phyloP scores from a whole-genome alignment of 1,284 basidiomycete species.

The Sanghuangporus sanghuang region DNA sequence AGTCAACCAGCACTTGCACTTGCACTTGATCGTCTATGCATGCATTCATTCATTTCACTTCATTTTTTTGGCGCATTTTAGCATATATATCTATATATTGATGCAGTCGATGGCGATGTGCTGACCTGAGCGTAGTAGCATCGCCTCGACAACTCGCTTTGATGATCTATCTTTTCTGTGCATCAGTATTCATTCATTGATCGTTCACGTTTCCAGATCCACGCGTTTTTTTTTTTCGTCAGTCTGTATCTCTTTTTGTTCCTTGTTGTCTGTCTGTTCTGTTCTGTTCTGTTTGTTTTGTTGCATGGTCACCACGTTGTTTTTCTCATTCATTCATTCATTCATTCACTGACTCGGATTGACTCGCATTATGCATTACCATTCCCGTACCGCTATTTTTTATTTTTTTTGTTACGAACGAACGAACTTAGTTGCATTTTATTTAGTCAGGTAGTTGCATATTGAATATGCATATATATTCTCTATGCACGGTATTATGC shows the following conservation, averaged over 20 bases:
- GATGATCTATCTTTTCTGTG: too few relatives aligned
- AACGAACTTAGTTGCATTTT: too few relatives aligned
- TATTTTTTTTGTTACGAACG: too few relatives aligned
- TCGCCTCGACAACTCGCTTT: background rate
- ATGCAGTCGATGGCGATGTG: background rate
- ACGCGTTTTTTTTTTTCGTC: background rate
- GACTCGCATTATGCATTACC: background rate
- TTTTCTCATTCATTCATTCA: background rate
- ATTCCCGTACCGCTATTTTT: background rate
- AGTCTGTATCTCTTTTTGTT: too few relatives aligned
- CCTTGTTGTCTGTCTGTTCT: too few relatives aligned
- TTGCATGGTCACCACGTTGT: background rate
- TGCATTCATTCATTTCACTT: background rate
- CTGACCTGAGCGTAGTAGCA: background rate
- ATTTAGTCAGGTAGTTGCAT: background rate
- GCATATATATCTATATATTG: background rate
- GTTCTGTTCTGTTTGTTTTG: too few relatives aligned
- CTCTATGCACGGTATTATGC: background rate
- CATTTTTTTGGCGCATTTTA: background rate
- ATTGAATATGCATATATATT: background rate
- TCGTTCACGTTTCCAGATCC: background rate
- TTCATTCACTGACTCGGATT: background rate
- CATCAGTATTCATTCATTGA: background rate
- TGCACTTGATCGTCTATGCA: background rate
- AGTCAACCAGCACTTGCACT: background rate